Evolutionary conservation across 805 yeast species (phyloP), one percentile per base, ranked within the genome.

Genomic region (Pichia sporocuriosa): DNA sequence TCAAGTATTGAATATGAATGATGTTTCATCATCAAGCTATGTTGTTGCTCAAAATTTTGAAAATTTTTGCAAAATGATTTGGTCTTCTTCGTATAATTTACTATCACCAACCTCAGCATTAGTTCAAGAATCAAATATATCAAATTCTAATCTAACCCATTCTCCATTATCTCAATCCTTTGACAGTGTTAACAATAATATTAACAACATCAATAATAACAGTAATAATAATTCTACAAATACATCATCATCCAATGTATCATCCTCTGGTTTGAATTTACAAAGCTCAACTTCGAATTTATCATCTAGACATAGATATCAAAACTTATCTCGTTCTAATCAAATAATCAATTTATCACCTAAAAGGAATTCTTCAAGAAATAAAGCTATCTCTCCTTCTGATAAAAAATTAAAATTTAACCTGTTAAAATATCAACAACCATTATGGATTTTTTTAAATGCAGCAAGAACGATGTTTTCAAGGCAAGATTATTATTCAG

Each of bases 361-460:
- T 2, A 42, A 33, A 16, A 32, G 24, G 13, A 12, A n/a, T 12
- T n/a, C 19, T 16, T 15, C 25, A 3, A 43, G 34, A 32, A 13
- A 28, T 3, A 43, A 38, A 17, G 16, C 10, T 22, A 4, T 12
- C 12, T 13, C 28, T 4, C 7, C 32, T 2, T 10, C 16, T n/a
- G 63, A 58, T 12, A 59, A 51, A 25, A 55, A 52, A 33, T 44
- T 52, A 39, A 57, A 50, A 39, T 42, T 40, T 20, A 31, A 48
- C 20, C 45, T 48, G 21, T 45, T 43, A 24, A 45, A 50, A 27
- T 38, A 50, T 11, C 62, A 61, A 34, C 77, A 77, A 47, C 80
- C 80, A 3, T 44, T 75, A 4, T 76, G 81, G 81, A 61, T 75
- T 0, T 65, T 75, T 35, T 55, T 75, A 1, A 69, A 73, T 21